phyloP scores from a whole-genome alignment of 257 asterid genomes.

The Ehretia macrophylla region DNA sequence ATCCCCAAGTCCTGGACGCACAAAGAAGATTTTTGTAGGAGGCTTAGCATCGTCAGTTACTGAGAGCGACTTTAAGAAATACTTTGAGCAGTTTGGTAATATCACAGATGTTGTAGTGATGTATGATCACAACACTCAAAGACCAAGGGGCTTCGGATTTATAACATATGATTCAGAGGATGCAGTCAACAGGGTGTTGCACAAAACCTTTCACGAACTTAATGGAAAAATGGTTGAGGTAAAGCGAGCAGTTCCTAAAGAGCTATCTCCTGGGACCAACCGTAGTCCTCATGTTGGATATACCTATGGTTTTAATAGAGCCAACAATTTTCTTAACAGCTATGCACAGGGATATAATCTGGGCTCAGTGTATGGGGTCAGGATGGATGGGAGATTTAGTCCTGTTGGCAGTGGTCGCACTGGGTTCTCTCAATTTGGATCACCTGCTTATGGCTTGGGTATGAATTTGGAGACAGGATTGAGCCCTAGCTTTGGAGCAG shows the following conservation, averaged over 20 bases:
- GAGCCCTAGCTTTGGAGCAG: constrained; percentile 49
- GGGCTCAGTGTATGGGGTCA: constrained; percentile 46
- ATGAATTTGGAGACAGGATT: constrained; percentile 61
- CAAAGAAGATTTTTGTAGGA: constrained; percentile 88
- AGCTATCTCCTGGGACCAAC: constrained; percentile 60
- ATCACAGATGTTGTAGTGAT: constrained; percentile 73
- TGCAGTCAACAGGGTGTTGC: constrained; percentile 67
- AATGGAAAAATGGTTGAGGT: constrained; percentile 83
- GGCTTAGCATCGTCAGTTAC: constrained; percentile 81
- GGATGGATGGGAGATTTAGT: constrained; percentile 67
- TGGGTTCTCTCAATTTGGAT: constrained; percentile 14
- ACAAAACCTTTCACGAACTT: constrained; percentile 75
- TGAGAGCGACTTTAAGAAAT: constrained; percentile 64
- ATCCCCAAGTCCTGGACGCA: constrained; percentile 72
- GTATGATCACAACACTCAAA: constrained; percentile 83
- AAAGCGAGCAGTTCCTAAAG: constrained; percentile 80
- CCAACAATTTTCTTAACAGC: constrained; percentile 43
- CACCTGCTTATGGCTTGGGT: constrained; percentile 47
- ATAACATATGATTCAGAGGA: constrained; percentile 79
- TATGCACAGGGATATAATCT: constrained; percentile 38
- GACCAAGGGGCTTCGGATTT: constrained; percentile 83
- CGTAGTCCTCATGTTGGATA: constrained; percentile 59
- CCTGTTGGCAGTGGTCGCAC: constrained; percentile 52
- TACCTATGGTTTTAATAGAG: constrained; percentile 53
- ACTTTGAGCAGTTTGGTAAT: constrained; percentile 74